Evolutionary conservation across 352 stramenopile species (phyloP).

Genomic region (Pythium scleroteichum): DNA sequence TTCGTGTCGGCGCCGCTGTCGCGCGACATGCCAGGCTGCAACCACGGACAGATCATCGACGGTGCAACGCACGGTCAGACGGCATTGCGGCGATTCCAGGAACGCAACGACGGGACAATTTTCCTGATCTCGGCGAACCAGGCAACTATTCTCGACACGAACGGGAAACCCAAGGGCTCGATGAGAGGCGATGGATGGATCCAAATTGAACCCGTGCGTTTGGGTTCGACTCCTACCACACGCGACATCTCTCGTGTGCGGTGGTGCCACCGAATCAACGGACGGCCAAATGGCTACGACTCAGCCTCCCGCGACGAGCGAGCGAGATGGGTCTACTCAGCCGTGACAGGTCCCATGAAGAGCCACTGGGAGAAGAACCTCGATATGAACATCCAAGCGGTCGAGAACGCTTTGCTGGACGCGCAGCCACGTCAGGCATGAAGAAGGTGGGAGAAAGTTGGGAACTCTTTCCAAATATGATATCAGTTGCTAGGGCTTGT

Average conservation of each 20-base stretch:
- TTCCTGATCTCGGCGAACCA: slow-evolving; percentile 4
- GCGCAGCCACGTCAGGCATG: neutral
- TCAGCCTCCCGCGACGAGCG: slow-evolving; percentile 2
- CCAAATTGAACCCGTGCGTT: neutral
- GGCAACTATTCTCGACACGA: neutral
- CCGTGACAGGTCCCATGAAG: slow-evolving; percentile 1
- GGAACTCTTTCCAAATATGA: too few species aligned
- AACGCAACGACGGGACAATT: neutral
- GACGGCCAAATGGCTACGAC: neutral
- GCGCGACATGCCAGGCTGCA: neutral
- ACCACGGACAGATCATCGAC: slow-evolving; percentile 5
- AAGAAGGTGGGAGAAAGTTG: too few species aligned
- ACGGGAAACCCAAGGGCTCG: neutral
- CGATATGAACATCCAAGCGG: slow-evolving; percentile 1
- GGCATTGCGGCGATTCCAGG: neutral
- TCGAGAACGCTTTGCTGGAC: slow-evolving; percentile 8
- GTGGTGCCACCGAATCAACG: slow-evolving; percentile 8
- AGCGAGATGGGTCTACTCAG: slow-evolving; percentile 1
- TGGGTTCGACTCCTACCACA: neutral
- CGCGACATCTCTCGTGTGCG: neutral
- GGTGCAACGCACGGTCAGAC: slow-evolving; percentile 9
- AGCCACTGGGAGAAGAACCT: slow-evolving; percentile 5
- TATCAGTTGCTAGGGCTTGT: neutral
- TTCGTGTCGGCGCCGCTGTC: slow-evolving; percentile 4
- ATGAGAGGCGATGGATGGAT: slow-evolving; percentile 11